A percentile compares a stretch with the other conserved stretches of the same genome.
Evolutionary conservation across 2,329 filamentous ascomycete species (phyloP).

Genomic region (Chaetomium olivaceum): DNA sequence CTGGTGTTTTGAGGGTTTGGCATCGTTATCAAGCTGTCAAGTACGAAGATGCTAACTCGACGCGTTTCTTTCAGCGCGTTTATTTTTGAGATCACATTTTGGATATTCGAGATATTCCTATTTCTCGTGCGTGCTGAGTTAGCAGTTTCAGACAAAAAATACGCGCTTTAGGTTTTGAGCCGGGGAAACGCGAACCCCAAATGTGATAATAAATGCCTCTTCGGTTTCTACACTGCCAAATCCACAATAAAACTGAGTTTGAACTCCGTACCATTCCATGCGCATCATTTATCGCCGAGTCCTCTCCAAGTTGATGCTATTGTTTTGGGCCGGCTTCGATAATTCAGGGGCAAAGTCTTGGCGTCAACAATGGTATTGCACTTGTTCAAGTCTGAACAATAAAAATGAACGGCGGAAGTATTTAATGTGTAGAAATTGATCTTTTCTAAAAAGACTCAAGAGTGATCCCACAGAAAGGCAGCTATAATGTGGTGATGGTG

Average conservation of each 20-base stretch:
- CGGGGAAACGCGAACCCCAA: not conserved
- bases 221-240: not conserved
- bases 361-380: not conserved
- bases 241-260: not conserved
- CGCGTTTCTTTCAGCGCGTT: not conserved
- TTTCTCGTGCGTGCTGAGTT: too few species aligned
- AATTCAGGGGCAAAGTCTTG: conserved; percentile 17
- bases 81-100: not conserved
- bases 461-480: not conserved
- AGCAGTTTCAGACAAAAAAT: not conserved
- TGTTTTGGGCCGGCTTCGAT: not conserved
- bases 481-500: not conserved
- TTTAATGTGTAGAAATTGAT: not conserved
- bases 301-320: not conserved
- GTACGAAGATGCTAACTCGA: not conserved
- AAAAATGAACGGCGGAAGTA: not conserved
- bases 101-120: too few species aligned
- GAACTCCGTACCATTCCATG: not conserved
- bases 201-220: not conserved
- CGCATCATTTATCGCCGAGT: not conserved
- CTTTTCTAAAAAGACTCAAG: not conserved
- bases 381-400: not conserved
- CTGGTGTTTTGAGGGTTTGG: not conserved
- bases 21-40: not conserved
- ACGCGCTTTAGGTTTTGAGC: not conserved